Conservation (phyloP, 2,329 filamentous ascomycete genomes). For the Stachybotrys chlorohalonatus region DNA sequence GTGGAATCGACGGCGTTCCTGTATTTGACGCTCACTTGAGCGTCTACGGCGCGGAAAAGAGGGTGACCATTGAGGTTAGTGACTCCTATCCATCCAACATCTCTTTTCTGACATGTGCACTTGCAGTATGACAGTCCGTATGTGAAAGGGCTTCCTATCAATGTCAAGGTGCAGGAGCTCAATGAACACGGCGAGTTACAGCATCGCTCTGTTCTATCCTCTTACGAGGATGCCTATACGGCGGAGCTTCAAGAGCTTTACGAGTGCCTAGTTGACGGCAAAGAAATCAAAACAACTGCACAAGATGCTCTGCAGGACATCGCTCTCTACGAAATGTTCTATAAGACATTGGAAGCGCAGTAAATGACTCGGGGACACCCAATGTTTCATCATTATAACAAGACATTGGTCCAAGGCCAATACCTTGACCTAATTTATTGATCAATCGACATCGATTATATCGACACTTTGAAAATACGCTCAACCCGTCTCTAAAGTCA, state of each 20-base stretch:
- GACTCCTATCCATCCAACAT: not conserved
- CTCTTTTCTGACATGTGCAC: not conserved
- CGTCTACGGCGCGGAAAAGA: conserved; percentile 37
- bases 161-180: conserved; percentile 22
- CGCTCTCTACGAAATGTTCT: conserved; percentile 13
- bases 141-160: conserved; percentile 34
- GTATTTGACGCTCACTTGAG: conserved; percentile 34
- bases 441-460: not conserved
- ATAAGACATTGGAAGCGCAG: not conserved
- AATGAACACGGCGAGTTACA: conserved; percentile 23
- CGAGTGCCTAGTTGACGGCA: conserved; percentile 9
- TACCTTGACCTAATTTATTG: not conserved
- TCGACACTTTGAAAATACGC: too few species aligned
- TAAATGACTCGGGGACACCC: not conserved
- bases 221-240: conserved; percentile 17
- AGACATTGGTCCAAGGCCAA: not conserved
- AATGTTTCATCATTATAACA: not conserved
- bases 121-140: conserved; percentile 39
- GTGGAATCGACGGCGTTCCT: conserved; percentile 38
- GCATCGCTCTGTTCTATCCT: conserved; percentile 18
- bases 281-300: conserved; percentile 13
- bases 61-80: conserved; percentile 24
- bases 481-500: too few species aligned
- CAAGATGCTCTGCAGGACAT: conserved; percentile 15
- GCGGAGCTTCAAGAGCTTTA: conserved; percentile 12